A percentile compares a stretch with the other conserved stretches of the same genome.
Conservation (phyloP, 2,329 filamentous ascomycete genomes). For the Xylaria sp. region DNA sequence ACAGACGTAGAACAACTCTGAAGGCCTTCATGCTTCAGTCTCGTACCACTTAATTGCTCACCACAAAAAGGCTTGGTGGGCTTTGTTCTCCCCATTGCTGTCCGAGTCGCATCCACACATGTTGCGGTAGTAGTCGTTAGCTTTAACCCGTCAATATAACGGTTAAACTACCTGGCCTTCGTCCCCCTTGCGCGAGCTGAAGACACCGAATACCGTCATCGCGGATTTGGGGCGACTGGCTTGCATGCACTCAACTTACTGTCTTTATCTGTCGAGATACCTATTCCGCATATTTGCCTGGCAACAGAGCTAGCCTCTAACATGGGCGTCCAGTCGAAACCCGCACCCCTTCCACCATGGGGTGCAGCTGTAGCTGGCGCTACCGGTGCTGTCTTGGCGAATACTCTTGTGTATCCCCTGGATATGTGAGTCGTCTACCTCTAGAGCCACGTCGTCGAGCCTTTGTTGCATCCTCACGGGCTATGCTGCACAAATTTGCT, state of each 20-base stretch:
- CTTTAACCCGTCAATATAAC: conserved; percentile 38
- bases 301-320: conserved; percentile 17
- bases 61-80: conserved; percentile 4
- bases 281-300: conserved; percentile 10
- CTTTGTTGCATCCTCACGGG: conserved; percentile 13
- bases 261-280: conserved; percentile 12
- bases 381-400: conserved; percentile 91
- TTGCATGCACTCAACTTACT: conserved; percentile 20
- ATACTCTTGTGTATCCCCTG: conserved; percentile 93
- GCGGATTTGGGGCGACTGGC: conserved; percentile 19
- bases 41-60: conserved; percentile 15
- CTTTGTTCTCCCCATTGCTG: conserved; percentile 21
- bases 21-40: conserved; percentile 7
- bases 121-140: conserved; percentile 37
- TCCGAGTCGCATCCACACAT: conserved; percentile 23
- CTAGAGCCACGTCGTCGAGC: conserved; percentile 35
- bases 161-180: conserved; percentile 32
- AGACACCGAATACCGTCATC: conserved; percentile 17
- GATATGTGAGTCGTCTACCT: conserved; percentile 77
- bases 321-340: conserved; percentile 72
- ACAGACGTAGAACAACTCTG: conserved; percentile 7
- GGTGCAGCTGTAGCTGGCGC: conserved; percentile 92
- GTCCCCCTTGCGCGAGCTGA: conserved; percentile 15
- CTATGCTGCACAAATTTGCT: conserved; percentile 28
- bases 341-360: conserved; percentile 84